Conservation (phyloP, 169 alveolate species). For the Cryptosporidium baileyi region DNA sequence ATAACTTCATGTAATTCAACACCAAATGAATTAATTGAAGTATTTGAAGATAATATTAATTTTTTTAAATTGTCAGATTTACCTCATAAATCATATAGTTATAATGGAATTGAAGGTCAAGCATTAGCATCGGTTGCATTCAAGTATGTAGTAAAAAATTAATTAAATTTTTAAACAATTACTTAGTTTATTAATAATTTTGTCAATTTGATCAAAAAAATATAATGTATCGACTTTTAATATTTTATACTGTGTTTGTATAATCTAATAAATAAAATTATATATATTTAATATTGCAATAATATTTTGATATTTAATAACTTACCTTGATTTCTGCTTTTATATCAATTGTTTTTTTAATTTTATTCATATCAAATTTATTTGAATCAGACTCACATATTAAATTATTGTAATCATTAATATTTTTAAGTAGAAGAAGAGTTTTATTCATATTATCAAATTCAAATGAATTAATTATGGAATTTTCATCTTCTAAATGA, state of each 20-base stretch:
- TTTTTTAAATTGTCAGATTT: slow-evolving; percentile 17
- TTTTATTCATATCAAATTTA: neutral
- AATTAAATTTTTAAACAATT: neutral
- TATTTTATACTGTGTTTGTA: slow-evolving; percentile 47
- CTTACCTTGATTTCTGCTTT: slow-evolving; percentile 55
- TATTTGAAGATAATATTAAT: slow-evolving; percentile 15
- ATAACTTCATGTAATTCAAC: slow-evolving; percentile 77
- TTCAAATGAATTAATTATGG: slow-evolving; percentile 58
- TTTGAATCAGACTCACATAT: neutral
- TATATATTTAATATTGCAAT: neutral
- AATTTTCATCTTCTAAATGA: slow-evolving; percentile 52
- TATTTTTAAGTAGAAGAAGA: slow-evolving; percentile 5
- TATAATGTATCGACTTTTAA: slow-evolving; percentile 33
- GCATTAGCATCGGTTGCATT: slow-evolving; percentile 66
- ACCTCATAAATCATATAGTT: slow-evolving; percentile 47
- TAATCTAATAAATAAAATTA: neutral
- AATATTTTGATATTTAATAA: neutral
- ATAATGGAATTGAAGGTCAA: slow-evolving; percentile 53
- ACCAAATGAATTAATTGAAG: slow-evolving; percentile 72
- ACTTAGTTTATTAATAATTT: neutral
- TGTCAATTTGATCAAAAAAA: slow-evolving; percentile 46
- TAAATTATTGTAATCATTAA: slow-evolving; percentile 1
- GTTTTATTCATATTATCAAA: slow-evolving; percentile 48
- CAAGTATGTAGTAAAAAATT: neutral
- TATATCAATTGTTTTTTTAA: neutral